Conservation (phyloP, 2,329 filamentous ascomycete species). For the Epicoccum sorghinum region DNA sequence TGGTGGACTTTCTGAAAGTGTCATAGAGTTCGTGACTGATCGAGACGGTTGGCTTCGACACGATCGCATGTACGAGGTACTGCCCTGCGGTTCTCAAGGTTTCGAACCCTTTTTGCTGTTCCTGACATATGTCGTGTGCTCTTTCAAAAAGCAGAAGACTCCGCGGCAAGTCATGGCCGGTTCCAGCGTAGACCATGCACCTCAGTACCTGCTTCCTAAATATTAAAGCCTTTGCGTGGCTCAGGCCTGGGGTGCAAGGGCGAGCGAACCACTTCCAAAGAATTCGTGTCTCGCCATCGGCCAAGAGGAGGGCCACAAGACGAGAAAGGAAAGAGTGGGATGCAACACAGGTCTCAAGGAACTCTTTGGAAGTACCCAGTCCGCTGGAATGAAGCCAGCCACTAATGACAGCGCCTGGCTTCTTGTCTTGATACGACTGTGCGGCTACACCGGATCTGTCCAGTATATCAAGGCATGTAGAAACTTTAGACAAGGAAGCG, state of each 20-base stretch:
- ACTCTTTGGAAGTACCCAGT: slow-evolving; percentile 34
- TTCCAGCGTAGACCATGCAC: slow-evolving; percentile 28
- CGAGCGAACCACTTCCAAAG: slow-evolving; percentile 42
- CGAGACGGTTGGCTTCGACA: slow-evolving; percentile 11
- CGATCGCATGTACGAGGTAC: slow-evolving; percentile 34
- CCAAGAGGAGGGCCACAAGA: slow-evolving; percentile 30
- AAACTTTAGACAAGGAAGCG: slow-evolving; percentile 48
- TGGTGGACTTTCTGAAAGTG: slow-evolving; percentile 28
- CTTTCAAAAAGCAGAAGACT: slow-evolving; percentile 34
- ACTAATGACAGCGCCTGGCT: slow-evolving; percentile 29
- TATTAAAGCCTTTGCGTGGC: slow-evolving; percentile 15
- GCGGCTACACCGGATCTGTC: slow-evolving; percentile 17
- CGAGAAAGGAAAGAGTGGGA: slow-evolving; percentile 21
- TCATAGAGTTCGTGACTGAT: slow-evolving; percentile 30
- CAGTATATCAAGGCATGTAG: slow-evolving; percentile 46
- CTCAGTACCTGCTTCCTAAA: slow-evolving; percentile 35
- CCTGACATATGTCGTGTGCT: slow-evolving; percentile 26
- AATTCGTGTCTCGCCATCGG: slow-evolving; percentile 26
- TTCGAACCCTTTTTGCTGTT: slow-evolving; percentile 15
- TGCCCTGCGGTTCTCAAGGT: slow-evolving; percentile 32
- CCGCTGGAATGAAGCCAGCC: slow-evolving; percentile 41
- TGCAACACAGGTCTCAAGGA: slow-evolving; percentile 26
- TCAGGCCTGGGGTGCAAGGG: neutral
- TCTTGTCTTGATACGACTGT: slow-evolving; percentile 12
- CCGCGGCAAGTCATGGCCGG: slow-evolving; percentile 18